phyloP scores from a whole-genome alignment of 2,329 filamentous ascomycete genomes.

The Allantophomopsis cytisporea region DNA sequence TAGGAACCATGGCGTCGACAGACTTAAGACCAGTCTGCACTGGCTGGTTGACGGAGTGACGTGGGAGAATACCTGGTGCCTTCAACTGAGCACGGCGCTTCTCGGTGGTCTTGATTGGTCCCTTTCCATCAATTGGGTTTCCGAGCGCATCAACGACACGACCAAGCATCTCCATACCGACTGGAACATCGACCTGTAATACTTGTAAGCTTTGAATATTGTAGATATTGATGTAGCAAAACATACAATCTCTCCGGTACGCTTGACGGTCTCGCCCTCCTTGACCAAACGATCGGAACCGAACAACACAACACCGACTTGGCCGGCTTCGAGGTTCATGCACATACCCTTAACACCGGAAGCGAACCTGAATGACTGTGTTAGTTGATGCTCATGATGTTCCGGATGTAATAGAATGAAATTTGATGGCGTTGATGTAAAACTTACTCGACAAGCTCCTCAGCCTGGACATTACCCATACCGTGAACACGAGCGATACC shows the following conservation, averaged over 20 bases:
- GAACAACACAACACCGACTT: slow-evolving; percentile 99
- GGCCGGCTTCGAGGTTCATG: slow-evolving; percentile 99
- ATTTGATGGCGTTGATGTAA: slow-evolving; percentile 7
- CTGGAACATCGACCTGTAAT: slow-evolving; percentile 81
- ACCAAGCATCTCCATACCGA: slow-evolving; percentile 83
- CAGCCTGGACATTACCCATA: slow-evolving; percentile 99
- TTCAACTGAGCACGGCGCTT: slow-evolving; percentile 96
- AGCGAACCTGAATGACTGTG: slow-evolving; percentile 58
- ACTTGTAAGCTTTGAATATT: slow-evolving; percentile 6
- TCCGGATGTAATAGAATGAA: slow-evolving; percentile 14
- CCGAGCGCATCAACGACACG: slow-evolving; percentile 98
- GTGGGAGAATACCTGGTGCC: slow-evolving; percentile 95
- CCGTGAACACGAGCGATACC: slow-evolving; percentile 99
- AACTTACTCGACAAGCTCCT: slow-evolving; percentile 98
- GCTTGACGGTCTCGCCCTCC: slow-evolving; percentile 99
- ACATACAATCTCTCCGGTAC: slow-evolving; percentile 97
- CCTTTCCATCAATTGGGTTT: slow-evolving; percentile 99
- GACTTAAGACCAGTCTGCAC: slow-evolving; percentile 99
- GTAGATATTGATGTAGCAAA: not conserved
- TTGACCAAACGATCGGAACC: slow-evolving; percentile 99
- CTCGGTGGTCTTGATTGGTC: slow-evolving; percentile 83
- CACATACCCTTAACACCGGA: slow-evolving; percentile 99
- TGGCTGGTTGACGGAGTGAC: slow-evolving; percentile 93
- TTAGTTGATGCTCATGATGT: slow-evolving; percentile 13
- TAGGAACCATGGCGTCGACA: slow-evolving; percentile 98